Evolutionary conservation across 2,329 filamentous ascomycete genomes (phyloP), one percentile per base, ranked within the genome.

Genomic region (Aspergillus novoparasiticus): DNA sequence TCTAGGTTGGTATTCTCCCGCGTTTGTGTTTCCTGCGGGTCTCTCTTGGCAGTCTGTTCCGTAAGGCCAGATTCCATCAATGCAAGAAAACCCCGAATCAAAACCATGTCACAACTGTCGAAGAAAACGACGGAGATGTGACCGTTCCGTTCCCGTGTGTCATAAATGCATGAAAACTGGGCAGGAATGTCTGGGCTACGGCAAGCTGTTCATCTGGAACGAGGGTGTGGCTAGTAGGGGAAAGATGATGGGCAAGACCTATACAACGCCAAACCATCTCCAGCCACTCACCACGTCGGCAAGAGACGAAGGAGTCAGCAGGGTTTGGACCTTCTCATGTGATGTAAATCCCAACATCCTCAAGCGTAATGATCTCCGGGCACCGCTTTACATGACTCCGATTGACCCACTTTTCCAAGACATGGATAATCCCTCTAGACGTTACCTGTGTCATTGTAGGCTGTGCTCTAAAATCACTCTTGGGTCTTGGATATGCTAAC

Each of bases 221-320:
- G 12, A 62, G 9, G 64, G 64, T 4, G 57, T 66, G 6, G 62
- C 64, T 1, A 66, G 64, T 46, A 48, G 64, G 39, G 64, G 64
- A 14, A 66, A 62, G 58, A 64, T 64, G 64, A 64, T 64, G 64
- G 64, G 62, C 5, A 62, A 62, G 57, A 63, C 62, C 10, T 65
- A 23, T 46, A 11, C 43, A 46, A 23, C 4, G 43, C 43, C 43
- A 23, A 11, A 41, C 9, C 19, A 41, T 5, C 34, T 45, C 43
- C 43, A 14, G 21, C n/a, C 43, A 6, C 43, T 46, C 14, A 12
- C 21, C 43, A 11, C 0, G 43, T 6, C 21, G 4, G 6, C 5
- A 3, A 12, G 4, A 46, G n/a, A 1, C 10, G 43, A 46, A 6
- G 43, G 21, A 23, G 23, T 2, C 21, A 6, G 10, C 19, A 46